These are phyloP conservation scores for Balamuthia mandrillaris DNA, from an alignment of 208 protist species.

Conservation along the genomic window DNA sequence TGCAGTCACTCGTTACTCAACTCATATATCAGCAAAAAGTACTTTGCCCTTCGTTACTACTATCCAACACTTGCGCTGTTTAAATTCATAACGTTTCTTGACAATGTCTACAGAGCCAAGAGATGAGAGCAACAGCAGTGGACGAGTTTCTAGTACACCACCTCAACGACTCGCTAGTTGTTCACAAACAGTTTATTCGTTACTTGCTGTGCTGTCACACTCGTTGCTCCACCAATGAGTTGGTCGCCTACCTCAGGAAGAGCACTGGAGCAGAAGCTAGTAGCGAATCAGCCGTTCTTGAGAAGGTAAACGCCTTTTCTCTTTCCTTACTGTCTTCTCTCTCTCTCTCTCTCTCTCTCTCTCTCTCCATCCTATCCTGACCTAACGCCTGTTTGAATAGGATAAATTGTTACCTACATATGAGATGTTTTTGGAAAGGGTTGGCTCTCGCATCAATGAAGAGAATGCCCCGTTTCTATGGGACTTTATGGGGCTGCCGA, in stretches of 20 bases:
- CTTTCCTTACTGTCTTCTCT: background rate
- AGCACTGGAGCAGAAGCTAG: background rate
- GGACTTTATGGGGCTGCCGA: background rate
- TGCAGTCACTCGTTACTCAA: conserved; percentile 42
- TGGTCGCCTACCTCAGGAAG: background rate
- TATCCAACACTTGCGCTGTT: background rate
- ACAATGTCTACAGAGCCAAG: background rate
- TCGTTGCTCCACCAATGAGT: background rate
- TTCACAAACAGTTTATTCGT: conserved; percentile 7
- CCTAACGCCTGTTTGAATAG: background rate
- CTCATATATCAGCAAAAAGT: background rate
- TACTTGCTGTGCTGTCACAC: background rate
- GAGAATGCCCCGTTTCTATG: conserved; percentile 7
- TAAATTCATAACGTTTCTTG: background rate
- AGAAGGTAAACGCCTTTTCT: background rate
- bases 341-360: background rate
- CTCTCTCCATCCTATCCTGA: background rate
- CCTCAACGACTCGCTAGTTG: background rate
- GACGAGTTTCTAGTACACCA: conserved; percentile 43
- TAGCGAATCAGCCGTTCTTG: background rate
- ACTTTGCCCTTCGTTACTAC: background rate
- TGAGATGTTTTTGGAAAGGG: background rate
- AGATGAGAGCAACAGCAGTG: conserved; percentile 4
- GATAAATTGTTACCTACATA: background rate
- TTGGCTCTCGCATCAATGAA: background rate